Base-by-base conservation (phyloP, 768 basidiomycete species). In the Nidularia sp. region DNA sequence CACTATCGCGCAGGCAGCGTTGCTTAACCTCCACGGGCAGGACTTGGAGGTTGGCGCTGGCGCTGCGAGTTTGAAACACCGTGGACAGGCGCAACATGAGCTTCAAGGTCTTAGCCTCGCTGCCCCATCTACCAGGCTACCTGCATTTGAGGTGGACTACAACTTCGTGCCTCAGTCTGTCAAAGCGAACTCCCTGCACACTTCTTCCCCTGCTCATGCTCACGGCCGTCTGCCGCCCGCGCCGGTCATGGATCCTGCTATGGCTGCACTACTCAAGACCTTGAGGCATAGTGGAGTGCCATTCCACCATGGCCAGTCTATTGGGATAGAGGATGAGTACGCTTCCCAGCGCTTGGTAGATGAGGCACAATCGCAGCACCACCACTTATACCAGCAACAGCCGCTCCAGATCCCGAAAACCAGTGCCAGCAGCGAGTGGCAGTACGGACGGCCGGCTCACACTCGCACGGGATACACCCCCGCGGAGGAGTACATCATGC, bases 1-100 rank as follows among this genome's bases (percentile, higher is more conserved):
- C 31, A 88, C 88, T 5, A 89, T 91, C 56, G 88, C 88, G 0
- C 87, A 89, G 59, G 88, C 88, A 4, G 80, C 88, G 1, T 66
- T 91, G 22, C 78, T 91, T 50, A 91, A 88, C 60, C 75, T 90
- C 42, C 85, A 80, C 50, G 88, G 88, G 5, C 80, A 85, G 49
- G 84, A 88, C 18, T 60, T 78, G 61, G 52, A 73, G 69, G 59
- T 54, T 56, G 18, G 56, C 46, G 44, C 57, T 53, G 53, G 52
- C 10, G 45, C 60, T 34, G 61, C 65, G 48, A 6, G 9, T n/a
- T 22, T 22, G 2, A 13, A 45, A 9, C 13, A 22, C 9, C 44
- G 12, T n/a, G 44, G 44, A 29, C 44, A 3, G n/a, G 44, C 44
- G 3, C 39, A 15, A 15, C 12, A 10, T 41, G 39, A 41, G 39